Evolutionary conservation across 805 yeast species (phyloP), one percentile per base, ranked within the genome.

Genomic region (Brettanomyces custersianus): DNA sequence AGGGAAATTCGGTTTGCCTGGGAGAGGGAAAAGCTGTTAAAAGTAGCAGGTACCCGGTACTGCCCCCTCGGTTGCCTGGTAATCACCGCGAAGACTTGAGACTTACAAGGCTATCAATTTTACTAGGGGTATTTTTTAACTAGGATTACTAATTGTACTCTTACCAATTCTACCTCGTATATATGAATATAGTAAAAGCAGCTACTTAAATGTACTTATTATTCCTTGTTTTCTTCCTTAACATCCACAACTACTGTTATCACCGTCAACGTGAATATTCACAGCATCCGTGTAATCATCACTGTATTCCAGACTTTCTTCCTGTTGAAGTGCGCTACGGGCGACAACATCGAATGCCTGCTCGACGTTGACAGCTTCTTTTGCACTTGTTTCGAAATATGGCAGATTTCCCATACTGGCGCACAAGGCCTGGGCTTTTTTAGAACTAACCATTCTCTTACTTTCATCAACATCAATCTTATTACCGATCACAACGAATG

Each of bases 261-360:
- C 96, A 38, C 79, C 80, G 54, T 88, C 96, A 49, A 90, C 72
- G 55, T 86, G 92, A 51, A 90, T 90, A 59, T 90, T 90, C 45
- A 90, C 90, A 18, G 97, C 96, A 60, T 90, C 97, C 33, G 92
- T 82, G 58, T 87, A 90, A 60, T 90, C 97, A 51, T 88, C 96
- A 47, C 78, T 80, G 51, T 81, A 87, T 40, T 86, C 96, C 50
- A 84, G 84, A 37, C 83, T 80, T 52, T 84, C 95, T 57, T 87
- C 96, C 61, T 90, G 97, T 57, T 87, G 95, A 51, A 90, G 66
- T 0, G 97, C 98, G 64, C 85, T 86, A 51, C 95, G 74, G 22
- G 96, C 96, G 49, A 90, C 84, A 29, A 88, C 94, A 57, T 92
- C 96, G 54, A 90, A 90, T 3, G 97, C 97, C 50, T 82, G 78